These are phyloP conservation scores for Bryum argenteum DNA, from an alignment of 225 moss, liverwort and hornwort species.

Conservation along the genomic window DNA sequence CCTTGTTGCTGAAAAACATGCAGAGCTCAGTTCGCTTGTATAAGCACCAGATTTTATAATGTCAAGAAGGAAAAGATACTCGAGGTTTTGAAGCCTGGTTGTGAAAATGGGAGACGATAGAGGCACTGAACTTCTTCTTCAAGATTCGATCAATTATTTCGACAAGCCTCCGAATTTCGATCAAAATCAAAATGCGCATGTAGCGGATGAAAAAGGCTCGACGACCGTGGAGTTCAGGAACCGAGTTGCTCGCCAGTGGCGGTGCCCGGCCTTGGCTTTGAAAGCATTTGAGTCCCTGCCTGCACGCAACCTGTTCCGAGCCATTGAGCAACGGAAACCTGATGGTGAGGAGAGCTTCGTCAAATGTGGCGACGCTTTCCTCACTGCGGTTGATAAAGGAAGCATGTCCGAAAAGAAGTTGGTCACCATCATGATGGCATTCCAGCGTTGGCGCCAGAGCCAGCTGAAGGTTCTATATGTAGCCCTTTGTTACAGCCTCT, in stretches of 20 bases:
- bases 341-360: conserved; percentile 27
- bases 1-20: not conserved
- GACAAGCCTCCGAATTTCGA: conserved; percentile 16
- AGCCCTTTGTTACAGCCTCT: conserved; percentile 1
- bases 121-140: conserved; percentile 12
- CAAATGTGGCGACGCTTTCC: conserved; percentile 19
- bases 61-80: conserved; percentile 21
- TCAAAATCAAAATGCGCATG: conserved; percentile 8
- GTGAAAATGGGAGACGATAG: conserved; percentile 20
- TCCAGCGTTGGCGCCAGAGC: conserved; percentile 86
- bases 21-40: conserved; percentile 18
- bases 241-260: conserved; percentile 36
- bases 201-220: conserved; percentile 23
- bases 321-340: conserved; percentile 25
- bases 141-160: conserved; percentile 1
- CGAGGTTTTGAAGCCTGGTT: conserved; percentile 27
- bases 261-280: conserved; percentile 36
- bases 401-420: conserved; percentile 43
- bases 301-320: conserved; percentile 34
- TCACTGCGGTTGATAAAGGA: conserved; percentile 35
- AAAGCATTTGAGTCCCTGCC: conserved; percentile 44
- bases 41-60: conserved; percentile 13
- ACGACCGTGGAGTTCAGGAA: conserved; percentile 19
- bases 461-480: conserved; percentile 72
- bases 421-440: conserved; percentile 77